phyloP scores from a whole-genome alignment of 352 stramenopile species.

The Albugo laibachii region DNA sequence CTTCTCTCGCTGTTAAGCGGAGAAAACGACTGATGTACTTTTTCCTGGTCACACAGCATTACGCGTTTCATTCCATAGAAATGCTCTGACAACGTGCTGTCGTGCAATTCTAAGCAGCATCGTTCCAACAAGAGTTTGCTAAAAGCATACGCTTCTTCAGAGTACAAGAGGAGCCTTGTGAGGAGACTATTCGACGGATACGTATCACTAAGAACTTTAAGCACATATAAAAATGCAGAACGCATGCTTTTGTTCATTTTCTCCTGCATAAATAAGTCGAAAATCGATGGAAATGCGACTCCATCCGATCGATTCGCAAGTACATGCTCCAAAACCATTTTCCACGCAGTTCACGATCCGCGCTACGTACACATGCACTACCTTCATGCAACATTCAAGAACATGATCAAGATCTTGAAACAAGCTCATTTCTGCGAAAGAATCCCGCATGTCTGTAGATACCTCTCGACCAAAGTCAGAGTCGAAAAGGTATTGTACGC shows the following conservation, averaged over 20 bases:
- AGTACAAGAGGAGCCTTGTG: constrained; percentile 27
- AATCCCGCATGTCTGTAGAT: too few species aligned
- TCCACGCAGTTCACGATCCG: too few species aligned
- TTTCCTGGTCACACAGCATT: neutral
- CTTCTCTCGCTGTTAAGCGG: too few species aligned
- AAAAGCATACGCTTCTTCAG: constrained; percentile 66
- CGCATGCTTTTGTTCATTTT: constrained; percentile 59
- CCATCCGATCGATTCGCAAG: too few species aligned
- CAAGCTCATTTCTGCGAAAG: too few species aligned
- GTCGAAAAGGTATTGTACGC: too few species aligned
- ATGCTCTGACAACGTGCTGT: constrained; percentile 57
- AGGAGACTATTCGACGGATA: constrained; percentile 15
- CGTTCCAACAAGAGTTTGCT: constrained; percentile 31
- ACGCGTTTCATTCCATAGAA: constrained; percentile 79
- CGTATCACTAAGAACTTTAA: constrained; percentile 46
- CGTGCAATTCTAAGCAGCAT: constrained; percentile 60
- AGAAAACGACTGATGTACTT: too few species aligned
- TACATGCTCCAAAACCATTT: too few species aligned
- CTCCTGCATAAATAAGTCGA: constrained; percentile 77
- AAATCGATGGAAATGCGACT: constrained; percentile 33
- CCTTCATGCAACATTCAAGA: too few species aligned
- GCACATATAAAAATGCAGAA: constrained; percentile 51
- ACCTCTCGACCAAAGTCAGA: too few species aligned
- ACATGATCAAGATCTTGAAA: too few species aligned
- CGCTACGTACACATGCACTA: too few species aligned